These are phyloP conservation scores for Mycena haematopus DNA, from an alignment of 768 basidiomycete species.

Conservation along the genomic window DNA sequence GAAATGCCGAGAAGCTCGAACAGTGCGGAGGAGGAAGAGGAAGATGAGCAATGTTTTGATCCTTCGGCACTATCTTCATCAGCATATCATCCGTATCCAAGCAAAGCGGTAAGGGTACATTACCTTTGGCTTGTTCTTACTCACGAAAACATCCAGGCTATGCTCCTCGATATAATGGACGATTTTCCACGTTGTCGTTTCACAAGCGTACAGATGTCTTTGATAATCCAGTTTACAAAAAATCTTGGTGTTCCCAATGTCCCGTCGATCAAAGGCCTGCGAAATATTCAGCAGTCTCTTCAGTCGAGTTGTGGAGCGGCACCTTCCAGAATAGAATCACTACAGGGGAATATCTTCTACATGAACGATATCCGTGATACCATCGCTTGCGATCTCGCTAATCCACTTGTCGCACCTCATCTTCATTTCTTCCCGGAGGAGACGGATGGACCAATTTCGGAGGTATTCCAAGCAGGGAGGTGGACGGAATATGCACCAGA, in stretches of 20 bases:
- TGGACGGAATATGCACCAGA: too few relatives aligned
- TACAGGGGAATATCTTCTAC: constrained; percentile 28
- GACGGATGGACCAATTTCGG: too few relatives aligned
- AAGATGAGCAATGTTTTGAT: constrained; percentile 6
- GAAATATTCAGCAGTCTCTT: constrained; percentile 9
- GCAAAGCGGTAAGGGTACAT: neutral
- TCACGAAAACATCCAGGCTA: constrained; percentile 7
- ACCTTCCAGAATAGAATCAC: neutral
- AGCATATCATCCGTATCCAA: constrained; percentile 5
- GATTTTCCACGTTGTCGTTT: constrained; percentile 28
- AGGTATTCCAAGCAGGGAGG: too few relatives aligned
- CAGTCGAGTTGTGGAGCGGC: neutral
- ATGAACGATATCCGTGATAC: constrained; percentile 29
- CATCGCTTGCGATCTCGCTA: constrained; percentile 26
- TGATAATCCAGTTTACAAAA: constrained; percentile 17
- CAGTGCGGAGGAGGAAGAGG: neutral
- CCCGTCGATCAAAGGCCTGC: constrained; percentile 16
- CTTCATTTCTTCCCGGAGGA: constrained; percentile 29
- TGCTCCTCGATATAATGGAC: constrained; percentile 29
- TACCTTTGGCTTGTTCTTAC: too few relatives aligned
- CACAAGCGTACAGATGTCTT: constrained; percentile 19
- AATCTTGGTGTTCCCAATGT: constrained; percentile 18
- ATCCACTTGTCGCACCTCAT: constrained; percentile 25
- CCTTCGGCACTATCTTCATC: neutral
- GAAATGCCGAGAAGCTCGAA: neutral